Evolutionary conservation across 139 green algal species (phyloP).

Genomic region (Spirogloea muscicola): DNA sequence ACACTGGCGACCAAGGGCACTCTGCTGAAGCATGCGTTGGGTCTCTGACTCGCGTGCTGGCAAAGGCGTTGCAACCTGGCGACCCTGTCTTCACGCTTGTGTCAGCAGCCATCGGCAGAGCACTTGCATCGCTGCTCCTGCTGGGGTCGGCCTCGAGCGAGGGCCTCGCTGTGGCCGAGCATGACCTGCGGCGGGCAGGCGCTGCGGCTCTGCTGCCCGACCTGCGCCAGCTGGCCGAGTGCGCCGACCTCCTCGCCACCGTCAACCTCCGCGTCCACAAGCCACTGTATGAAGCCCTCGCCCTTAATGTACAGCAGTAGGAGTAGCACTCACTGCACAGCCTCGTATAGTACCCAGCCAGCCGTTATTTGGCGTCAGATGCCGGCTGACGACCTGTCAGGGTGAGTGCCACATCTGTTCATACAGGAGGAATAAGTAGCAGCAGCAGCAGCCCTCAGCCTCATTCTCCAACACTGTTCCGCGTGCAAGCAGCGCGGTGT

Average conservation of each 20-base stretch:
- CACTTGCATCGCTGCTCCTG: not conserved
- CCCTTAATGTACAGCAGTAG: too few relatives aligned
- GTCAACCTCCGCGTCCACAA: not conserved
- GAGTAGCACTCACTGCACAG: too few relatives aligned
- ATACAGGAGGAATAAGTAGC: too few relatives aligned
- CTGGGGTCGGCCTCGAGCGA: not conserved
- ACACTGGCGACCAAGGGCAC: too few relatives aligned
- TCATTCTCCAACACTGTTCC: too few relatives aligned
- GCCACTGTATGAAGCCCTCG: not conserved
- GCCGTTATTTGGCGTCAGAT: too few relatives aligned
- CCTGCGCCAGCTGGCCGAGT: not conserved
- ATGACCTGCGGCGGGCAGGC: not conserved
- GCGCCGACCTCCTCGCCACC: not conserved
- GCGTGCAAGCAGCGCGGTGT: too few relatives aligned
- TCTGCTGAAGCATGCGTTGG: too few relatives aligned
- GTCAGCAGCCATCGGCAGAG: not conserved
- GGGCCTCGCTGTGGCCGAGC: not conserved
- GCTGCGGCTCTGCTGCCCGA: not conserved
- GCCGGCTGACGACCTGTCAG: too few relatives aligned
- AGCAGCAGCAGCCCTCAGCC: too few relatives aligned
- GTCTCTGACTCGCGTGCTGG: not conserved
- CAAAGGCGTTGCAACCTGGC: not conserved
- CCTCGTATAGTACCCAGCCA: too few relatives aligned
- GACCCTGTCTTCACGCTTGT: not conserved
- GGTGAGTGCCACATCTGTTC: too few relatives aligned